Evolutionary conservation across 306 rosid species (phyloP), one percentile per base, ranked within the genome.

Genomic region (Quercus ilex): DNA sequence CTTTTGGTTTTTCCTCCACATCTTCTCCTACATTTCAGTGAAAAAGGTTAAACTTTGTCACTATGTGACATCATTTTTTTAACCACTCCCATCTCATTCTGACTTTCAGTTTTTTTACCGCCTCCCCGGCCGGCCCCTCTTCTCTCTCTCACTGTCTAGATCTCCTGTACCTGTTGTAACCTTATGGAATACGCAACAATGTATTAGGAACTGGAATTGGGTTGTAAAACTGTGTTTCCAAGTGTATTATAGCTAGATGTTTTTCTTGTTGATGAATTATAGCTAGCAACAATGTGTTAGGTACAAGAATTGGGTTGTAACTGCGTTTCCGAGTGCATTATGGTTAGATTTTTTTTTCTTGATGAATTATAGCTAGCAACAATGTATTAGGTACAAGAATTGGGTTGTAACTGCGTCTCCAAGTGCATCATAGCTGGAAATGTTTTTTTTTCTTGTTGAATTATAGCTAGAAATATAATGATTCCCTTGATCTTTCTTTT

Each of bases 1-100:
- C 86, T 86, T 90, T 87, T 84, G 75, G 82, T 84, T 87, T 85
- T 77, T 84, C 86, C 84, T 88, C 90, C 90, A 80, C 83, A 81
- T 88, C 93, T 89, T 83, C 93, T 89, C 97, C 97, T 92, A 89
- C 97, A 91, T 91, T 94, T 94, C 93, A 88, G 97, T 92, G 98
- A 88, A 88, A 94, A 94, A 90, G 93, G 88, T 85, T 85, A 77
- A 87, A 82, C 90, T 85, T 89, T 94, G 97, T 94, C 97, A 87
- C 85, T 72, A 78, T 79, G 73, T 91, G 93, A 85, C 93, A 85
- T 88, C 89, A 80, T 86, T 80, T 84, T 85, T 89, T 85, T 85
- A 85, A 88, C 91, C 86, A 85, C 87, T 79, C 89, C 83, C 52
- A 71, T 59, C 72, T 41, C 55, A 74, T 55, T 69, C 74, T 26